These are phyloP conservation scores for Fraxinus albicans DNA, from an alignment of 305 asterid genomes.

Conservation along the genomic window DNA sequence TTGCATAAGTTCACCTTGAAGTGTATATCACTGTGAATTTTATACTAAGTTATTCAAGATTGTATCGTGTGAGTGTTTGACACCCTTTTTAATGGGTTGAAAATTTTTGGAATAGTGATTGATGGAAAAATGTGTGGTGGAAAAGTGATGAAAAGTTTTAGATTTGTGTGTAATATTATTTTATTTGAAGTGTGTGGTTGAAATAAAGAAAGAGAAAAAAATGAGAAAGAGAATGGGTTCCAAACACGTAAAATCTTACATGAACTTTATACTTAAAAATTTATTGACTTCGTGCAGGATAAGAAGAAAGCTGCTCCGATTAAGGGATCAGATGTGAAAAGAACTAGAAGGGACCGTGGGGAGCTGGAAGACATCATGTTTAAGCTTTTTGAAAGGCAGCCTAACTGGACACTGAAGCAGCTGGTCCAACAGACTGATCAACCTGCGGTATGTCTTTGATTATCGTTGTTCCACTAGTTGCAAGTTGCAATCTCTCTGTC, in stretches of 20 bases:
- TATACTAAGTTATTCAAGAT: not conserved
- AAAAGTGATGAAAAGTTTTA: too few species aligned
- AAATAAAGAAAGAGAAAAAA: too few species aligned
- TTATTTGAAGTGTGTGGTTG: too few species aligned
- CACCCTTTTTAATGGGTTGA: too few species aligned
- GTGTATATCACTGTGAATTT: not conserved
- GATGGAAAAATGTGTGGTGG: too few species aligned
- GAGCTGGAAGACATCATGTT: conserved; percentile 86
- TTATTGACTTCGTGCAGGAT: conserved; percentile 44
- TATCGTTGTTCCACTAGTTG: conserved; percentile 5
- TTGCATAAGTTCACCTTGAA: not conserved
- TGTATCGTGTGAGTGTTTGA: not conserved
- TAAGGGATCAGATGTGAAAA: conserved; percentile 66
- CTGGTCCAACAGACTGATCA: conserved; percentile 83
- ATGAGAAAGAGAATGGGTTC: too few species aligned
- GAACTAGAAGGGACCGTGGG: conserved; percentile 84
- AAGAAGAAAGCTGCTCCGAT: conserved; percentile 72
- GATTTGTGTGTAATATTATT: too few species aligned
- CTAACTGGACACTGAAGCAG: conserved; percentile 83
- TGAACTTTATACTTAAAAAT: not conserved
- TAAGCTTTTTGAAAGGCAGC: conserved; percentile 79
- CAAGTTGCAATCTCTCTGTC: not conserved
- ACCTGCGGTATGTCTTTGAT: conserved; percentile 64
- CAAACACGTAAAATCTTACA: not conserved
- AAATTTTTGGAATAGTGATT: too few species aligned